phyloP scores from a whole-genome alignment of 371 early-diverging fungal genomes.

The Nematocida sp. region DNA sequence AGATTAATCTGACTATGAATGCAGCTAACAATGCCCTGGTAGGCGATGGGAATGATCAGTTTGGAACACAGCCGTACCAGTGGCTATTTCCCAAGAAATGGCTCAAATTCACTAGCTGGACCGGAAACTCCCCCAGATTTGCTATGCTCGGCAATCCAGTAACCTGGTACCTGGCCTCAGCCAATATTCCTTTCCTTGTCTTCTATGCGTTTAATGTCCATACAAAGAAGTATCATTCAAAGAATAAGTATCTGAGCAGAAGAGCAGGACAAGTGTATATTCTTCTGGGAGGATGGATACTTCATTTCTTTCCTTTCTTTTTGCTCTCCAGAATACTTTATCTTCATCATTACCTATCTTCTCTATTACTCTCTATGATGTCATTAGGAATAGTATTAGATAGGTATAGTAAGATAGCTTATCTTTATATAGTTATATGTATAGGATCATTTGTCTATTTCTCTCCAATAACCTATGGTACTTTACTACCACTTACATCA shows the following conservation, averaged over 20 bases:
- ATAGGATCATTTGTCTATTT: conserved; percentile 10
- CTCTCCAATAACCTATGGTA: conserved; percentile 35
- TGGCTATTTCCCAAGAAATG: conserved; percentile 87
- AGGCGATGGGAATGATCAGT: conserved; percentile 82
- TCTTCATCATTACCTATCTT: conserved; percentile 89
- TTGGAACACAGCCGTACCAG: conserved; percentile 76
- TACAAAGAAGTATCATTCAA: conserved; percentile 21
- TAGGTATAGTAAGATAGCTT: not conserved
- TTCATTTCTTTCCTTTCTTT: conserved; percentile 87
- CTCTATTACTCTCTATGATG: conserved; percentile 77
- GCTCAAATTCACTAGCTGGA: conserved; percentile 92
- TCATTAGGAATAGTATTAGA: not conserved
- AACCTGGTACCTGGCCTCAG: conserved; percentile 79
- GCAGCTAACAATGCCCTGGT: conserved; percentile 87
- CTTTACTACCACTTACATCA: not conserved
- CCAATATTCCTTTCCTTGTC: conserved; percentile 66
- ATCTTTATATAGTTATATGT: not conserved
- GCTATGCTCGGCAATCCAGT: conserved; percentile 89
- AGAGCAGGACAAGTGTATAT: conserved; percentile 61
- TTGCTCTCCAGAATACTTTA: conserved; percentile 84
- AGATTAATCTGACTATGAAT: conserved; percentile 92
- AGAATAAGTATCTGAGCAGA: conserved; percentile 18
- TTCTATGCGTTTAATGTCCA: no score
- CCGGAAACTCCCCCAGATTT: conserved; percentile 75
- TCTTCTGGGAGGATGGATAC: conserved; percentile 71